A percentile compares a stretch with the other conserved stretches of the same genome.
Evolutionary conservation across 148 eudicot species (phyloP).

Genomic region (Rhododendron vialii): DNA sequence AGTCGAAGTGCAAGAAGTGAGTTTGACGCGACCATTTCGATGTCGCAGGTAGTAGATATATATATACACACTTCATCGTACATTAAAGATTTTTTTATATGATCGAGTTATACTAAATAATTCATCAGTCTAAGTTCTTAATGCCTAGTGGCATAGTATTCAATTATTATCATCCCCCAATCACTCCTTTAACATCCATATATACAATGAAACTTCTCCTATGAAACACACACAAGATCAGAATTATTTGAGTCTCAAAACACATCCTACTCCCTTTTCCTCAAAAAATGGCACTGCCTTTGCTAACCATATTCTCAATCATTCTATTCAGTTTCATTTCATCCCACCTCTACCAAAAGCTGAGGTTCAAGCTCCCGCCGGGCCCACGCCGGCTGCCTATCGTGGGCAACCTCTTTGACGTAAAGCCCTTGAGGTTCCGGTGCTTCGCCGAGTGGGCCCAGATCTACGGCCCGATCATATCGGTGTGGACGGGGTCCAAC

Average conservation of each 20-base stretch:
- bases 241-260: neutral
- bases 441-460: slow-evolving; percentile 72
- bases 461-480: slow-evolving; percentile 73
- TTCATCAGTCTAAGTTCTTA: neutral
- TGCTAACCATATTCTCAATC: slow-evolving; percentile 19
- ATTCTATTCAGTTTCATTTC: slow-evolving; percentile 20
- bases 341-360: slow-evolving; percentile 38
- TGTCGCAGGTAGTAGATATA: too few relatives aligned
- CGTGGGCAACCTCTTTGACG: slow-evolving; percentile 72
- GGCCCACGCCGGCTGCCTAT: slow-evolving; percentile 71
- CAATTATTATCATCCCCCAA: neutral
- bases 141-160: neutral
- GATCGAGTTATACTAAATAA: too few relatives aligned
- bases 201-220: neutral
- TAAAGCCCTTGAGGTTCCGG: slow-evolving; percentile 57
- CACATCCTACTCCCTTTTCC: neutral
- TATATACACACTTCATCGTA: too few relatives aligned
- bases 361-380: slow-evolving; percentile 68
- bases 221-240: neutral
- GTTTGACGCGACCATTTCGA: too few relatives aligned
- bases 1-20: too few relatives aligned
- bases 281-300: slow-evolving; percentile 28
- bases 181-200: neutral
- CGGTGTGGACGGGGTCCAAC: slow-evolving; percentile 56
- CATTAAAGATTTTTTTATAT: too few relatives aligned